phyloP scores from a whole-genome alignment of 441 rosid genomes.

The Mallotus japonicus region DNA sequence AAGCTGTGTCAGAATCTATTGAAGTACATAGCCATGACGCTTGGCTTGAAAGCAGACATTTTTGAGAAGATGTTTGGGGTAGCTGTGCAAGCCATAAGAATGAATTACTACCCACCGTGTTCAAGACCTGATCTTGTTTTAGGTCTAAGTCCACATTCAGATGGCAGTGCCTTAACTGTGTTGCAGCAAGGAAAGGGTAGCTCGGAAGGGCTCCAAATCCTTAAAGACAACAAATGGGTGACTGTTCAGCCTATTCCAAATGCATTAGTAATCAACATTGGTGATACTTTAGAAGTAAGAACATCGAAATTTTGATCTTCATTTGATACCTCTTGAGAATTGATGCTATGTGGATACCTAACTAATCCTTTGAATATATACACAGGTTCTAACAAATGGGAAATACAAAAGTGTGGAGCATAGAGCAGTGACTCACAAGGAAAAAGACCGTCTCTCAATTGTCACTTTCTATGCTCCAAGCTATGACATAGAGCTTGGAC shows the following conservation, averaged over 20 bases:
- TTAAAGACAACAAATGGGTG: slow-evolving; percentile 67
- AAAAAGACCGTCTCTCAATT: slow-evolving; percentile 73
- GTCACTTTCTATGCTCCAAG: slow-evolving; percentile 93
- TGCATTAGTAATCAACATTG: slow-evolving; percentile 83
- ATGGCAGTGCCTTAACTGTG: slow-evolving; percentile 94
- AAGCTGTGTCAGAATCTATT: slow-evolving; percentile 59
- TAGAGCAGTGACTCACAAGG: slow-evolving; percentile 75
- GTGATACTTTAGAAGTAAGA: slow-evolving; percentile 83
- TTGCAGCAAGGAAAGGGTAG: slow-evolving; percentile 73
- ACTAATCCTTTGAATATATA: background rate
- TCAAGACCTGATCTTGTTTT: slow-evolving; percentile 90
- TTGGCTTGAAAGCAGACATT: slow-evolving; percentile 49
- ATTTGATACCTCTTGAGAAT: no score
- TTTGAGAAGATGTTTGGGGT: slow-evolving; percentile 74
- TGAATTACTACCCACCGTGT: slow-evolving; percentile 96
- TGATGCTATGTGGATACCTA: background rate
- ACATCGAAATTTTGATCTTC: background rate
- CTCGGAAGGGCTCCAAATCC: slow-evolving; percentile 80
- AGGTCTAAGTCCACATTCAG: slow-evolving; percentile 94
- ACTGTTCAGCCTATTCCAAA: slow-evolving; percentile 62
- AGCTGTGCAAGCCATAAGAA: slow-evolving; percentile 84
- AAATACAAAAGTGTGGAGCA: slow-evolving; percentile 91
- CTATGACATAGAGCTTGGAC: slow-evolving; percentile 80
- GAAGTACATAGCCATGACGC: slow-evolving; percentile 51
- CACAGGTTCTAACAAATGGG: slow-evolving; percentile 86